These are phyloP conservation scores for Gracilaria vermiculophylla DNA, from an alignment of 23 red algal genomes.

Conservation along the genomic window DNA sequence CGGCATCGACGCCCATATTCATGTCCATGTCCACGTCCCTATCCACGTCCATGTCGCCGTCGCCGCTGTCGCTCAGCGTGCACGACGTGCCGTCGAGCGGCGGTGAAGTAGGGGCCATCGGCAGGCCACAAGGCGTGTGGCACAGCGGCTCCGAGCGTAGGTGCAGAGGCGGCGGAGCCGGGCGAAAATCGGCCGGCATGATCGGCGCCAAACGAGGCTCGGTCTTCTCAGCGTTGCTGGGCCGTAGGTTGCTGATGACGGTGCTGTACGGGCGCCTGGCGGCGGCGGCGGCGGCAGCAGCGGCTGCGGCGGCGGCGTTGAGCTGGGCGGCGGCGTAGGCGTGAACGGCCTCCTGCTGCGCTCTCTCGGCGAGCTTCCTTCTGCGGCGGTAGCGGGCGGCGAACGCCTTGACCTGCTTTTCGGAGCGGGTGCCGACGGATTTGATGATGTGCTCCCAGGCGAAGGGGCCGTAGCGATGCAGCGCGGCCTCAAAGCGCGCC, in stretches of 20 bases:
- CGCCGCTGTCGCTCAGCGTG: not conserved
- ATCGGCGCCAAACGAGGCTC: not conserved
- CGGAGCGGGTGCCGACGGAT: conserved; percentile 53
- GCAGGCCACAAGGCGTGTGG: too few species aligned
- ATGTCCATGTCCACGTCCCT: not conserved
- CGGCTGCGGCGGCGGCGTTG: not conserved
- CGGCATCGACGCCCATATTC: too few species aligned
- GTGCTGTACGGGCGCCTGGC: not conserved
- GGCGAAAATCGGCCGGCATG: not conserved
- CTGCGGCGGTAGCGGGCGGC: conserved; percentile 49
- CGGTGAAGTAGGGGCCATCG: too few species aligned
- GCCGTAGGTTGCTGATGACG: too few species aligned
- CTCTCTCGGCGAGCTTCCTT: conserved; percentile 49
- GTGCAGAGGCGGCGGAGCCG: not conserved
- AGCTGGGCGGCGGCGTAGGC: conserved; percentile 1
- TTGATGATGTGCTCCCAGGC: conserved; percentile 61
- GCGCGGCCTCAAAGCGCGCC: conserved; percentile 60
- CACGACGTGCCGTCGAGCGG: too few species aligned
- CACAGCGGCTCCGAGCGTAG: not conserved
- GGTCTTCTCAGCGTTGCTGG: not conserved
- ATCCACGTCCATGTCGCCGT: not conserved
- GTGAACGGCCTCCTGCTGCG: conserved; percentile 14
- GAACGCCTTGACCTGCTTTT: conserved; percentile 68
- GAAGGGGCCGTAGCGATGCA: conserved; percentile 53
- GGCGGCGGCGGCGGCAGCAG: not conserved